Evolutionary conservation across 2,329 filamentous ascomycete genomes (phyloP).

Genomic region (Pseudonectria foliicola): DNA sequence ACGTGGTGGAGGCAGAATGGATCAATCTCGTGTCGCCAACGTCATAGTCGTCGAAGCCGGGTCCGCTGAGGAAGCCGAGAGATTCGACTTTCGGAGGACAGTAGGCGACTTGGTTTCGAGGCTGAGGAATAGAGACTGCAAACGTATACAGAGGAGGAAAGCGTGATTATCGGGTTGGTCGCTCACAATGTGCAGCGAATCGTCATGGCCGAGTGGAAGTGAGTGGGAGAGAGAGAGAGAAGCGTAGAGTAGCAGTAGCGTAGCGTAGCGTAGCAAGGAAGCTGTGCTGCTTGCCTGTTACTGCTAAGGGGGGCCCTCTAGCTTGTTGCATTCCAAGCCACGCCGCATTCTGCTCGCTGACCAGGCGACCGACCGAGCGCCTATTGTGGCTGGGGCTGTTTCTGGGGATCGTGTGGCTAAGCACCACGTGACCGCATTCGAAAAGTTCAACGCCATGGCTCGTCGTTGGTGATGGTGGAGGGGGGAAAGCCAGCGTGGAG

Average conservation of each 20-base stretch:
- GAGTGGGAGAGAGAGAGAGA: too few species aligned
- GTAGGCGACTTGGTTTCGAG: conserved; percentile 3
- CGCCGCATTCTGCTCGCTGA: conserved; percentile 15
- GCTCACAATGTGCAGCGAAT: too few species aligned
- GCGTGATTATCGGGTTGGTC: too few species aligned
- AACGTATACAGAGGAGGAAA: too few species aligned
- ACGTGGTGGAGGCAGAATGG: conserved; percentile 10
- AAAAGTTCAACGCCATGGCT: conserved; percentile 19
- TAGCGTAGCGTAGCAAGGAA: too few species aligned
- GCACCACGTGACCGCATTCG: conserved; percentile 19
- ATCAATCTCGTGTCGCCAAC: conserved; percentile 20
- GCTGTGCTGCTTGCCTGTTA: too few species aligned
- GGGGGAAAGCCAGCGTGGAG: conserved; percentile 12
- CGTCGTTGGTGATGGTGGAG: conserved; percentile 10
- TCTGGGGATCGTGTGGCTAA: neutral
- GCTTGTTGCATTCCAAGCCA: conserved; percentile 18
- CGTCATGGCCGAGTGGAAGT: too few species aligned
- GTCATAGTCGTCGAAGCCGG: conserved; percentile 17
- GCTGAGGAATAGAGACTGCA: conserved; percentile 2
- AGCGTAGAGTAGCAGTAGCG: too few species aligned
- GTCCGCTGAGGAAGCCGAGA: conserved; percentile 4
- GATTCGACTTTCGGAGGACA: conserved; percentile 4
- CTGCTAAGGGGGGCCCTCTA: neutral
- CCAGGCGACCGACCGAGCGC: conserved; percentile 23
- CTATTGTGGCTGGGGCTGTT: conserved; percentile 1